These are phyloP conservation scores for Phanerochaete sordida DNA, from an alignment of 768 basidiomycete genomes.

Conservation along the genomic window DNA sequence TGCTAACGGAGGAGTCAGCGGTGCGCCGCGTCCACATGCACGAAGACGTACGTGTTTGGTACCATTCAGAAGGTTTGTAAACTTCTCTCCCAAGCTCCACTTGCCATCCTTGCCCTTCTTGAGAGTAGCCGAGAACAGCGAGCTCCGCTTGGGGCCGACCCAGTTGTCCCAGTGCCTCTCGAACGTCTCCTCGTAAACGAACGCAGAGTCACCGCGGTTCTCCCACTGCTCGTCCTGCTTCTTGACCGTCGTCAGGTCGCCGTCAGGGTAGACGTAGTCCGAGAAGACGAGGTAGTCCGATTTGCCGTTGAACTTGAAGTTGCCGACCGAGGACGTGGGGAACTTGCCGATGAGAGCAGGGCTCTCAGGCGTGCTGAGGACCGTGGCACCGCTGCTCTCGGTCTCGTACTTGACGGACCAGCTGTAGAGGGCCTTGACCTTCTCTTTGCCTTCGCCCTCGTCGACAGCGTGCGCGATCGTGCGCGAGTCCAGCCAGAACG, in stretches of 20 bases:
- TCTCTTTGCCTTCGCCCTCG: conserved; percentile 43
- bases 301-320: conserved; percentile 63
- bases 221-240: conserved; percentile 71
- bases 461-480: conserved; percentile 70
- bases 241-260: conserved; percentile 62
- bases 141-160: conserved; percentile 68
- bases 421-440: conserved; percentile 55
- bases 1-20: conserved; percentile 35
- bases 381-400: conserved; percentile 19
- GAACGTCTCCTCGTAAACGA: conserved; percentile 44
- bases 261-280: conserved; percentile 76
- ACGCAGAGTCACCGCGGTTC: conserved; percentile 66
- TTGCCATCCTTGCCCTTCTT: conserved; percentile 40
- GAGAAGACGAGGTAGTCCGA: conserved; percentile 77
- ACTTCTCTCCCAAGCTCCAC: conserved; percentile 52
- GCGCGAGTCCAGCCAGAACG: conserved; percentile 73
- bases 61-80: conserved; percentile 58
- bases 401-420: conserved; percentile 48
- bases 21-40: background rate
- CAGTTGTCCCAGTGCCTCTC: conserved; percentile 62
- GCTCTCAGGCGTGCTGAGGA: conserved; percentile 34
- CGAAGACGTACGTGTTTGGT: conserved; percentile 61
- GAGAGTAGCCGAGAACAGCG: conserved; percentile 65
- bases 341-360: conserved; percentile 56
- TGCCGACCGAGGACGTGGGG: conserved; percentile 62